Base-by-base conservation (phyloP, 2,329 filamentous ascomycete species). In the Thelonectria olida region DNA sequence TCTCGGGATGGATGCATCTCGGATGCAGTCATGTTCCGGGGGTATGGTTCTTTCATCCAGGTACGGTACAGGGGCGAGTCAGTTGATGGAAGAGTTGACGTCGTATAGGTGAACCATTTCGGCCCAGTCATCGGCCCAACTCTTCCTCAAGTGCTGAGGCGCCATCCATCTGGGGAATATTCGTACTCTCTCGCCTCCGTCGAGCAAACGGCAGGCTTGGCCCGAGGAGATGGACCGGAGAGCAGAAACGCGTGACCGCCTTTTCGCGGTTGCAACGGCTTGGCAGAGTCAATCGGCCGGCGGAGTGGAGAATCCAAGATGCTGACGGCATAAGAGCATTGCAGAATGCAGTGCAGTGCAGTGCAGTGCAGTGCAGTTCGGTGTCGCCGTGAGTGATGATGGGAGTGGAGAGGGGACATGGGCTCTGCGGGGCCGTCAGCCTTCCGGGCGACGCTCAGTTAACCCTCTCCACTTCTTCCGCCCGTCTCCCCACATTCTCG, bases 401-500 rank as follows among this genome's bases (percentile, higher is more conserved):
- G 42, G n/a, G 8, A 10, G 23, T n/a, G 38, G 25, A 13, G 36
- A 19, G 8, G n/a, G 12, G 36, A 39, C 12, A 39, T 7, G 28
- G 28, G 7, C 28, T 20, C 10, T 19, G 41, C 8, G 41, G 17
- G 20, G 5, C 41, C 22, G 41, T 45, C 41, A 45, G 41, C 41
- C 41, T 45, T 45, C 41, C 41, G 41, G 41, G 19, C 39, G 15
- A 15, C 39, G 22, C 48, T 56, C 58, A n/a, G n/a, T 57, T 58
- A 54, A 58, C 61, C 57, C 57, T 53, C 45, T 48, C 58, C 52
- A 66, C 28, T 31, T 3, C 13, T 31, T 31, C 13, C 28, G 54
- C 56, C 51, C 64, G 67, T 34, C 47, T 50, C 69, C 49, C 65
- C 63, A 62, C 61, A 63, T 20, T 17, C 25, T n/a, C n/a, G 27